A percentile compares a stretch with the other conserved stretches of the same genome.
Evolutionary conservation across 345 rosid species (phyloP).

Genomic region (Hypericum perforatum): DNA sequence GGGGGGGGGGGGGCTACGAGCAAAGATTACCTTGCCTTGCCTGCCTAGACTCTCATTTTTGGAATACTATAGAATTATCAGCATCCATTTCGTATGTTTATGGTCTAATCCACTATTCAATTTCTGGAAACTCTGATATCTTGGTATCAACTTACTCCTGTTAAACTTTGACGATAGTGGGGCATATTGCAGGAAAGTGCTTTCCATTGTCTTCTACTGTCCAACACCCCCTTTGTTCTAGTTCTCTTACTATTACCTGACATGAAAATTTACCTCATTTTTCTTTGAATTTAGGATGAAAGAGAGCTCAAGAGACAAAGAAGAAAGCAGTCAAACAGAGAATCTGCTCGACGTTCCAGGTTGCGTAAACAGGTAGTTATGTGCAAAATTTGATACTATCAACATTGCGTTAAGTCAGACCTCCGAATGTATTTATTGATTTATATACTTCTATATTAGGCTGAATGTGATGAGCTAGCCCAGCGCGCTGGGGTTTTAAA

Average conservation of each 20-base stretch:
- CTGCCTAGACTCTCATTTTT: too few relatives aligned
- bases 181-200: too few relatives aligned
- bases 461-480: constrained; percentile 97
- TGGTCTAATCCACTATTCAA: too few relatives aligned
- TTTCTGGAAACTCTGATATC: too few relatives aligned
- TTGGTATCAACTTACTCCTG: too few relatives aligned
- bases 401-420: constrained; percentile 2
- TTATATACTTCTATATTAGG: constrained; percentile 40
- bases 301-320: constrained; percentile 89
- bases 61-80: too few relatives aligned
- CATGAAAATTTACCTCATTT: not conserved
- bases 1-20: too few relatives aligned
- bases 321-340: constrained; percentile 97
- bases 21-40: too few relatives aligned
- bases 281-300: constrained; percentile 52
- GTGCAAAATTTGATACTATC: not conserved
- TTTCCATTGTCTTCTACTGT: too few relatives aligned
- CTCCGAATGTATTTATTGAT: constrained; percentile 13
- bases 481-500: constrained; percentile 72
- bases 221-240: not conserved
- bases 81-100: too few relatives aligned
- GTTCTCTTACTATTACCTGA: not conserved
- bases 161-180: too few relatives aligned
- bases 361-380: constrained; percentile 90
- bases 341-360: constrained; percentile 94